Conservation (phyloP, 257 asterid species). For the Forsythia viridissima region DNA sequence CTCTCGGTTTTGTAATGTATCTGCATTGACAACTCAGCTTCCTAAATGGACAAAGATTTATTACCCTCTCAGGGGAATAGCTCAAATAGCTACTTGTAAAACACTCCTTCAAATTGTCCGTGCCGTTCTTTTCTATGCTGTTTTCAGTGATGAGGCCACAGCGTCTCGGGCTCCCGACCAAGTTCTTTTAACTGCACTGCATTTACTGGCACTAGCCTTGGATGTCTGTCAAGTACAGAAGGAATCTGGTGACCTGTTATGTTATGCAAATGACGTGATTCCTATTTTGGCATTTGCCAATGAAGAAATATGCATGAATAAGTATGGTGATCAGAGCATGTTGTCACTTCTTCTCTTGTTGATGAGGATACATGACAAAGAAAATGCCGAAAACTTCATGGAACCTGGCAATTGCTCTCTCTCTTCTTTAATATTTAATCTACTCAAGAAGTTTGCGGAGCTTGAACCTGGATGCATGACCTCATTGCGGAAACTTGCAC, state of each 20-base stretch:
- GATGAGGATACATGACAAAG: slow-evolving; percentile 77
- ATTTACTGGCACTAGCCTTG: slow-evolving; percentile 79
- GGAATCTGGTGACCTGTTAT: slow-evolving; percentile 53
- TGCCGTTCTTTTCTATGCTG: slow-evolving; percentile 78
- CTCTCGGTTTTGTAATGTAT: slow-evolving; percentile 72
- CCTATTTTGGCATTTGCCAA: slow-evolving; percentile 75
- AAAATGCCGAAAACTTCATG: slow-evolving; percentile 48
- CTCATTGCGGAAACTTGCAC: slow-evolving; percentile 76
- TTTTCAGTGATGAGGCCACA: slow-evolving; percentile 53
- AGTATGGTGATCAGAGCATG: slow-evolving; percentile 80
- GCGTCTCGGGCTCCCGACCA: slow-evolving; percentile 82
- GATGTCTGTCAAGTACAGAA: slow-evolving; percentile 69
- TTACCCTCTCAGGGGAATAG: slow-evolving; percentile 78
- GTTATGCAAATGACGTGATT: slow-evolving; percentile 54
- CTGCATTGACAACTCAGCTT: slow-evolving; percentile 80
- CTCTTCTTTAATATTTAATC: slow-evolving; percentile 54
- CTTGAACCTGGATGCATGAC: slow-evolving; percentile 77
- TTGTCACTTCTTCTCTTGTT: slow-evolving; percentile 86
- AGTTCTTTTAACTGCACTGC: slow-evolving; percentile 78
- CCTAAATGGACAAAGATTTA: slow-evolving; percentile 87
- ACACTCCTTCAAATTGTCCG: slow-evolving; percentile 72
- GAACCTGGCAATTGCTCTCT: slow-evolving; percentile 62
- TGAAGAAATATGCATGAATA: slow-evolving; percentile 63
- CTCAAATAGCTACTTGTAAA: slow-evolving; percentile 86
- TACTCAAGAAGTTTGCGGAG: slow-evolving; percentile 67